These are phyloP conservation scores for Paramyrothecium sp. DNA, from an alignment of 2,329 filamentous ascomycete genomes.

Conservation along the genomic window DNA sequence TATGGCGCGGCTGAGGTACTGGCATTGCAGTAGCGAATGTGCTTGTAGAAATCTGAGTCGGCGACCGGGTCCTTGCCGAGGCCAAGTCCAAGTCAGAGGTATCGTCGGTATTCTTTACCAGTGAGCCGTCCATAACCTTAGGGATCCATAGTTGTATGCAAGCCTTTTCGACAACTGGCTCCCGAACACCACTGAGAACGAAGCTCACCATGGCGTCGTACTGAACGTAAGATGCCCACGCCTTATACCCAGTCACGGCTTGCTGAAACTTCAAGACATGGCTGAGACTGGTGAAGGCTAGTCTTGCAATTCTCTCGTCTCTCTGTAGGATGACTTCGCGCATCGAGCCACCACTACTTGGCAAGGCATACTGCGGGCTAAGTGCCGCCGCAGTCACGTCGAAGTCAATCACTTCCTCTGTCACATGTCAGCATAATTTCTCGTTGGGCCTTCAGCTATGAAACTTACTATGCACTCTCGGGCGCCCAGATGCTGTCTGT, in stretches of 20 bases:
- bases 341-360: slow-evolving; percentile 11
- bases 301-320: slow-evolving; percentile 27
- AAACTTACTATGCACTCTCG: slow-evolving; percentile 18
- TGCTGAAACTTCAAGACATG: slow-evolving; percentile 30
- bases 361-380: slow-evolving; percentile 27
- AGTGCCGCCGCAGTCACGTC: slow-evolving; percentile 23
- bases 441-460: background rate
- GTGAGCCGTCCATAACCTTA: slow-evolving; percentile 20
- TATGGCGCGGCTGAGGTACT: background rate
- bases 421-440: slow-evolving; percentile 4
- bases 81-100: slow-evolving; percentile 7
- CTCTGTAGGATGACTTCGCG: slow-evolving; percentile 26
- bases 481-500: slow-evolving; percentile 13
- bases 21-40: slow-evolving; percentile 3
- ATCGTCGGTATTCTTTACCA: slow-evolving; percentile 24
- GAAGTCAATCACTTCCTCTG: slow-evolving; percentile 27
- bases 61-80: slow-evolving; percentile 8
- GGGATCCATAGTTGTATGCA: slow-evolving; percentile 31
- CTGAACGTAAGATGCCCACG: slow-evolving; percentile 22
- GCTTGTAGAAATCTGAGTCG: slow-evolving; percentile 9
- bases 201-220: slow-evolving; percentile 25
- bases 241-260: slow-evolving; percentile 29
- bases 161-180: slow-evolving; percentile 23
- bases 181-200: slow-evolving; percentile 18
- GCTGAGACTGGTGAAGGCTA: slow-evolving; percentile 21